A percentile compares a stretch with the other conserved stretches of the same genome.
Conservation (phyloP, 129 eudicot genomes). For the Flaveria brownii region DNA sequence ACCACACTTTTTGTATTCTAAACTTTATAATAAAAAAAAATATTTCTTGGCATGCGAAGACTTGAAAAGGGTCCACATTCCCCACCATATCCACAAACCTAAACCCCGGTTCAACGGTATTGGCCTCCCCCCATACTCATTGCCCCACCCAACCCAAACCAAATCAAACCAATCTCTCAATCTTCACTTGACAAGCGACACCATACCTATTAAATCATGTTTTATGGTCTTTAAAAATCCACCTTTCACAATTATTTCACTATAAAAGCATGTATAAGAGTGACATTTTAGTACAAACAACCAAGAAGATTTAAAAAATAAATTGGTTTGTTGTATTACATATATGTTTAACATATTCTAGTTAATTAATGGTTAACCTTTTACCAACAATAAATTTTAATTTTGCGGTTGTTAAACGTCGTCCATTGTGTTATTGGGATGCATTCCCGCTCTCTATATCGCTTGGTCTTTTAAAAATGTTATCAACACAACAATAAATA, state of each 20-base stretch:
- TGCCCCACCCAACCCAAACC: conserved; percentile 6
- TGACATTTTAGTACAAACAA: not conserved
- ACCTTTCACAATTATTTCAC: not conserved
- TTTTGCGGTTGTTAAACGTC: no score
- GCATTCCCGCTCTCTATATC: no score
- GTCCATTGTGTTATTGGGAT: no score
- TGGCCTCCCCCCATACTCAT: not conserved
- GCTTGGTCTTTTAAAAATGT: not conserved
- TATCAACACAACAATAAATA: not conserved
- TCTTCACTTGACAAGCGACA: not conserved
- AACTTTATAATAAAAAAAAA: no score
- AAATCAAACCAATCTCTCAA: not conserved
- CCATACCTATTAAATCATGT: not conserved
- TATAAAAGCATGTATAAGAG: not conserved
- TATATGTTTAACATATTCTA: not conserved
- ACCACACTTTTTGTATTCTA: no score
- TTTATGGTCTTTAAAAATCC: not conserved
- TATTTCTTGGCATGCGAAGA: not conserved
- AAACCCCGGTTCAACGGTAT: not conserved
- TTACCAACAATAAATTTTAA: not conserved
- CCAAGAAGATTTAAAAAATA: not conserved
- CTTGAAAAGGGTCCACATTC: not conserved
- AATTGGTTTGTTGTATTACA: not conserved
- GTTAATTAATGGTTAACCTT: not conserved
- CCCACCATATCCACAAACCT: conserved; percentile 3